phyloP scores from a whole-genome alignment of 805 yeast genomes.

The Metschnikowia gruessii region DNA sequence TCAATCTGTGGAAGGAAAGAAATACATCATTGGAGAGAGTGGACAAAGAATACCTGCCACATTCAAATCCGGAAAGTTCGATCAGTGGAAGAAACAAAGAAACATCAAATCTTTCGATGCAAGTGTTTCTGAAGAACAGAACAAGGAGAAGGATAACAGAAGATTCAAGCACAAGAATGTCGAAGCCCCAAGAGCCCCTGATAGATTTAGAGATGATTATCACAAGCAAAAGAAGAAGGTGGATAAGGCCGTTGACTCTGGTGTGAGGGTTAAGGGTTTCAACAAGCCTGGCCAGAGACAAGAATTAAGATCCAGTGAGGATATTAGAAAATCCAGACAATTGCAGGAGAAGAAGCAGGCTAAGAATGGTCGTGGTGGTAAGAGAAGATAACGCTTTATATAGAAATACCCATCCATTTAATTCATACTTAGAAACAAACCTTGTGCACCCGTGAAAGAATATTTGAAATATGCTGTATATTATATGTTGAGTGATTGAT shows the following conservation, averaged over 20 bases:
- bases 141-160: constrained; percentile 29
- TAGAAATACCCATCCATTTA: not conserved
- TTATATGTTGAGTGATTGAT: too few relatives aligned
- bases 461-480: too few relatives aligned
- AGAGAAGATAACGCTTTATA: constrained; percentile 3
- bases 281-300: constrained; percentile 45
- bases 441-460: not conserved
- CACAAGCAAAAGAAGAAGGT: constrained; percentile 78
- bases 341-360: constrained; percentile 67
- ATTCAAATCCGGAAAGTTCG: constrained; percentile 86
- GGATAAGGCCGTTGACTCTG: constrained; percentile 72
- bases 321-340: constrained; percentile 75
- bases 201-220: constrained; percentile 83
- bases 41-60: constrained; percentile 93
- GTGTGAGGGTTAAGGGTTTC: constrained; percentile 66
- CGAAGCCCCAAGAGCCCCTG: constrained; percentile 89
- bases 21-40: constrained; percentile 89
- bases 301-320: constrained; percentile 67
- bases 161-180: constrained; percentile 69
- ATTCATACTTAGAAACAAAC: not conserved
- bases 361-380: constrained; percentile 78
- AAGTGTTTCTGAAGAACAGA: constrained; percentile 18
- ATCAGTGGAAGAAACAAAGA: constrained; percentile 82
- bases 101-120: constrained; percentile 44
- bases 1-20: constrained; percentile 67